phyloP scores from a whole-genome alignment of 2,329 filamentous ascomycete species.

The Hymenoscyphus linearis region DNA sequence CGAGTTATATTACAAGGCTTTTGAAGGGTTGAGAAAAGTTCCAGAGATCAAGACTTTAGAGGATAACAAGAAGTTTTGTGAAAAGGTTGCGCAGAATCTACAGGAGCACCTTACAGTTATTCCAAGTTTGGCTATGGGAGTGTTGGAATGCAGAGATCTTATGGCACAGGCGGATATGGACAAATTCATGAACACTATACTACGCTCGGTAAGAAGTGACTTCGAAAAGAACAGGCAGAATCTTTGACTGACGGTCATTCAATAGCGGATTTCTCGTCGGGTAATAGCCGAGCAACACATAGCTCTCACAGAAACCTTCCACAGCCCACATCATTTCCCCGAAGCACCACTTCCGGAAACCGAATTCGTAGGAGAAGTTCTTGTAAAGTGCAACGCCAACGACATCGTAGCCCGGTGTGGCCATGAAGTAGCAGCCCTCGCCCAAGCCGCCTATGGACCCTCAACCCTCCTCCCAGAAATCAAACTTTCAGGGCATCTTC shows the following conservation, averaged over 20 bases:
- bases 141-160: conserved; percentile 80
- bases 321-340: conserved; percentile 84
- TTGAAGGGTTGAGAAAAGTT: conserved; percentile 81
- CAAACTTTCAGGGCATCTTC: conserved; percentile 74
- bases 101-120: conserved; percentile 90
- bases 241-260: conserved; percentile 2
- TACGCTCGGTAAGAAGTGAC: conserved; percentile 65
- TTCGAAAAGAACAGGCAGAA: neutral
- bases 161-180: conserved; percentile 80
- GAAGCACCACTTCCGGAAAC: conserved; percentile 58
- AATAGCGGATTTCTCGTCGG: conserved; percentile 81
- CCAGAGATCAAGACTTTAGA: conserved; percentile 79
- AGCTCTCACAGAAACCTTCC: conserved; percentile 88
- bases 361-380: conserved; percentile 93
- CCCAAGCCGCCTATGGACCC: conserved; percentile 68
- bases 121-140: conserved; percentile 88
- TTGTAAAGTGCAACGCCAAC: conserved; percentile 84
- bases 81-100: conserved; percentile 71
- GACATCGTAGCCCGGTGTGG: conserved; percentile 85
- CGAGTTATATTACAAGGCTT: conserved; percentile 94
- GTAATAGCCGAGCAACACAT: conserved; percentile 98
- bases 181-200: conserved; percentile 88
- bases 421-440: conserved; percentile 67
- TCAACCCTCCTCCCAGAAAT: conserved; percentile 73
- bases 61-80: conserved; percentile 85